These are phyloP conservation scores for Lachancea meyersii DNA, from an alignment of 805 yeast species.

Conservation along the genomic window DNA sequence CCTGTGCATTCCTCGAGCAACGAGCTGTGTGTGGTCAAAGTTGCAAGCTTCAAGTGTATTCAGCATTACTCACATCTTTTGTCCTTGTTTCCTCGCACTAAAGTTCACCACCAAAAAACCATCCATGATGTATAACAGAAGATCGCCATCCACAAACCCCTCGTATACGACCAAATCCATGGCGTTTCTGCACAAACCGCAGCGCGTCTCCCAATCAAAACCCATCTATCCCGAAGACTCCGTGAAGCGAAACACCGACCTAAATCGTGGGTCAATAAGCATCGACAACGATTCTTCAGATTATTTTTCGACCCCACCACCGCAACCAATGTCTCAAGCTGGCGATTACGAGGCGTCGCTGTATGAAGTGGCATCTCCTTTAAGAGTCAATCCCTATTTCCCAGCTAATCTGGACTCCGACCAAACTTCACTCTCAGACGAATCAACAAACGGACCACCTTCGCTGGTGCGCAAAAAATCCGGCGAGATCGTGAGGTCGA, in stretches of 20 bases:
- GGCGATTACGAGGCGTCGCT: too few species aligned
- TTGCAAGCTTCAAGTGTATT: too few species aligned
- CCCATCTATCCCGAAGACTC: conserved; percentile 23
- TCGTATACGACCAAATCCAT: conserved; percentile 15
- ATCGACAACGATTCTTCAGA: conserved; percentile 1
- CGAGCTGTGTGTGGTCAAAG: too few species aligned
- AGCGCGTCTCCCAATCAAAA: conserved; percentile 19
- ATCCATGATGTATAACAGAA: conserved; percentile 7
- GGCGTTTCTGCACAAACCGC: conserved; percentile 27
- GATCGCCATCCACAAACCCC: conserved; percentile 4
- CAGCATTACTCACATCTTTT: too few species aligned
- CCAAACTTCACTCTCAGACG: not conserved
- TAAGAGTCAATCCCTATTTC: conserved; percentile 6
- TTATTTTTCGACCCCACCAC: not conserved
- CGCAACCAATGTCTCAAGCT: not conserved
- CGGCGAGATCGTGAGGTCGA: conserved; percentile 59
- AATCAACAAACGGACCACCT: too few species aligned
- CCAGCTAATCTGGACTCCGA: not conserved
- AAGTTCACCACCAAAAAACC: not conserved
- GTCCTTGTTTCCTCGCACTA: not conserved
- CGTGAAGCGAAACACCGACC: conserved; percentile 23
- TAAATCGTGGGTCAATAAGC: conserved; percentile 15
- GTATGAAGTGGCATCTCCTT: not conserved
- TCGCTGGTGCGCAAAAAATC: conserved; percentile 65
- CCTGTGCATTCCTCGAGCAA: too few species aligned